Evolutionary conservation across 371 early-diverging fungal genomes (phyloP), one percentile per base, ranked within the genome.

Genomic region (Mortierella sp.): DNA sequence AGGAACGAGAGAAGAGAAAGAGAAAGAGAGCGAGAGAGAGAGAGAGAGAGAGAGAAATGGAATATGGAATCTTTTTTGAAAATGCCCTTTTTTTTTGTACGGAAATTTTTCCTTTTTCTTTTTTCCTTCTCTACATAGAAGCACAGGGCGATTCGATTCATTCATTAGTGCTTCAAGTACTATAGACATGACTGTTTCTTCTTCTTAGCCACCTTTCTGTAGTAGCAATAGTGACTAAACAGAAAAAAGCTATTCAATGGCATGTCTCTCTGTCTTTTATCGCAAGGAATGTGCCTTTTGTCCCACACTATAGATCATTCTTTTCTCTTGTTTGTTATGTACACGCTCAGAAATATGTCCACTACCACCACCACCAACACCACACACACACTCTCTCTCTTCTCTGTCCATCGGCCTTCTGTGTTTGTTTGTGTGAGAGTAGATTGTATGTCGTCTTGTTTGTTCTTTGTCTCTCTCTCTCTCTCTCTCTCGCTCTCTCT

Each of bases 1-100:
- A 58, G 48, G 48, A 47, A 58, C 31, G 24, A 60, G 34, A 72
- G 45, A 60, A 72, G n/a, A 63, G 24, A 63, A 34, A 58, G n/a
- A 52, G n/a, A 65, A 50, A 58, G 24, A 47, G 44, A 44, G 73
- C 52, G 58, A 28, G 63, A 72, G 60, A 76, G n/a, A n/a, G n/a
- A 65, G 28, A 65, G n/a, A n/a, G 44, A 44, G 73, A 60, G 58
- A 28, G 63, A 72, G 60, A 76, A 84, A 55, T 80, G 84, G 84
- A 84, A 84, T 84, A 79, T 81, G 84, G 84, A 79, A 79, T 84
- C 73, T 50, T 75, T 78, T 63, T 75, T 70, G 31, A 63, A 50
- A 14, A 21, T n/a, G 44, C 24, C 45, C 42, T 70, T 45, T 42
- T 63, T 54, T 70, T 70, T 16, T 38, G 42, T 38, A 38, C 1